Evolutionary conservation across 495 filamentous ascomycete species (phyloP).

Genomic region (Hapsidospora chrysogenum): DNA sequence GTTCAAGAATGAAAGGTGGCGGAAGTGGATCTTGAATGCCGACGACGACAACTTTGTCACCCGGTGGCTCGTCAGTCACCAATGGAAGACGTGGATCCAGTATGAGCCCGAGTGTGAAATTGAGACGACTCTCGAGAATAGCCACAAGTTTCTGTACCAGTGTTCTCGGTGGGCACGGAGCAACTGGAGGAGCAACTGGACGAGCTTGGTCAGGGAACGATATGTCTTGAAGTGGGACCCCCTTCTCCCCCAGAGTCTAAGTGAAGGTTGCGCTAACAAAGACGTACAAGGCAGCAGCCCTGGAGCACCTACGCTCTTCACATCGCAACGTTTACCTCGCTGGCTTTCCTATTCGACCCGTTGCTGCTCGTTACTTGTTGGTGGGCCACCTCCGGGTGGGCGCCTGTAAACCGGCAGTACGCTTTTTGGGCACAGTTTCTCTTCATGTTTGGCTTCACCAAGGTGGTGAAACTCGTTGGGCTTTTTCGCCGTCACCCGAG

Average conservation of each 20-base stretch:
- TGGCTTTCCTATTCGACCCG: conserved; percentile 47
- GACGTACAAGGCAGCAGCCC: conserved; percentile 37
- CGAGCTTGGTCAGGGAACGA: conserved; percentile 52
- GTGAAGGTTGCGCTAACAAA: conserved; percentile 1
- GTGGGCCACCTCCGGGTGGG: conserved; percentile 29
- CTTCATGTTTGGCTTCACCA: conserved; percentile 43
- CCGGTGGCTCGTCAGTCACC: conserved; percentile 58
- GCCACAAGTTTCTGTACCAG: conserved; percentile 57
- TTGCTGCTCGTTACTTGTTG: conserved; percentile 40
- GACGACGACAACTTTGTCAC: conserved; percentile 81
- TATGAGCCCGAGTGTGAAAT: conserved; percentile 58
- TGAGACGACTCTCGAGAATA: conserved; percentile 59
- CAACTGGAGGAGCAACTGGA: conserved; percentile 71
- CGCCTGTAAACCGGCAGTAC: conserved; percentile 17
- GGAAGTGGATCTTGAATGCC: conserved; percentile 56
- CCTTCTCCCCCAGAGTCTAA: conserved; percentile 1
- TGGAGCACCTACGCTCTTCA: conserved; percentile 69
- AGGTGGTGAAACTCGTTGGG: conserved; percentile 59
- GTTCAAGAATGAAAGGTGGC: conserved; percentile 58
- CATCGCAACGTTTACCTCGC: conserved; percentile 54
- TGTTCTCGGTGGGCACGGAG: conserved; percentile 68
- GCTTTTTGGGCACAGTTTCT: conserved; percentile 33
- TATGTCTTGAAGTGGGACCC: conserved; percentile 50
- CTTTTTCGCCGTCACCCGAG: conserved; percentile 55
- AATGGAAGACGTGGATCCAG: conserved; percentile 65